Conservation (phyloP, 1,139 yeast species). For the Magnusiomyces tetraspermus region DNA sequence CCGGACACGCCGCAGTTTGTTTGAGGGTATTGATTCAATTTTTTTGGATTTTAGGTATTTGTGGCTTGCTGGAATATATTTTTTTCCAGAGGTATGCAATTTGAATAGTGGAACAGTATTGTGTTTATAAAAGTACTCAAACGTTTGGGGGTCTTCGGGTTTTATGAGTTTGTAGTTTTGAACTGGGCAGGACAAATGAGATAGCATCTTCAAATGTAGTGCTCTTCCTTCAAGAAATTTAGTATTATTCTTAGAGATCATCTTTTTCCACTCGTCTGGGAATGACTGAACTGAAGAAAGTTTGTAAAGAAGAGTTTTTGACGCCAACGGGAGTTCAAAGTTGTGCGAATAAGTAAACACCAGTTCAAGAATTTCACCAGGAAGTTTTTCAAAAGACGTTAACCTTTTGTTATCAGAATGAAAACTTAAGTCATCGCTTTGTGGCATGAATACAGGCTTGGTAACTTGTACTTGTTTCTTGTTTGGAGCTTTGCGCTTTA, state of each 20-base stretch:
- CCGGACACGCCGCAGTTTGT: background rate
- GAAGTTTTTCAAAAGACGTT: background rate
- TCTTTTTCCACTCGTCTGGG: background rate
- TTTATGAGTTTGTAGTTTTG: background rate
- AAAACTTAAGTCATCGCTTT: too few relatives aligned
- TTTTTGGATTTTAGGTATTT: background rate
- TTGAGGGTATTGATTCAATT: background rate
- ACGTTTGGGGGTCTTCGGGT: background rate
- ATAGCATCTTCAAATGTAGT: background rate
- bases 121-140: background rate
- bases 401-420: background rate
- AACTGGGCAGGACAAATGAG: background rate
- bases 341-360: constrained; percentile 1
- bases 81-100: too few relatives aligned
- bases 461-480: too few relatives aligned
- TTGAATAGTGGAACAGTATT: background rate
- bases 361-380: constrained; percentile 3
- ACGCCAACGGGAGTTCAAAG: constrained; percentile 3
- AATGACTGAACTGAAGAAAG: background rate
- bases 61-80: too few relatives aligned
- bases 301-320: background rate
- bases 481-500: background rate
- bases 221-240: background rate
- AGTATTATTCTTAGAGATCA: background rate
- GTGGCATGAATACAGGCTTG: too few relatives aligned